phyloP scores from a whole-genome alignment of 1,139 yeast species.

The Suzukiozyma palmioleophila region DNA sequence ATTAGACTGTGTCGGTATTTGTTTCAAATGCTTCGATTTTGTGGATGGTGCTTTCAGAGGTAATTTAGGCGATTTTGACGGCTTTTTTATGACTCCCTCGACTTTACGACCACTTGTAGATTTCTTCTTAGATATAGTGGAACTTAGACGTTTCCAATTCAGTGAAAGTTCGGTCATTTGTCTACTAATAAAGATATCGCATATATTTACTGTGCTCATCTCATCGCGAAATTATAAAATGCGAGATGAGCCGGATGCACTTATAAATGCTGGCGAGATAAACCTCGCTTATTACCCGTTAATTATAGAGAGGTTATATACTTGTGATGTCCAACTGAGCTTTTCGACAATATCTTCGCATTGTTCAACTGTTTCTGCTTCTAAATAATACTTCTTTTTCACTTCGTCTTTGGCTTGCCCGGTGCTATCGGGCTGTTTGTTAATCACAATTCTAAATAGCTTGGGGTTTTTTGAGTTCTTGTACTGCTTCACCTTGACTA shows the following conservation, averaged over 20 bases:
- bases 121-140: conserved; percentile 15
- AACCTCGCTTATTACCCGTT: conserved; percentile 4
- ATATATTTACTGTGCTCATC: background rate
- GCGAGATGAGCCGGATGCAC: conserved; percentile 2
- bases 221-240: background rate
- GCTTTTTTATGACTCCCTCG: background rate
- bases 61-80: background rate
- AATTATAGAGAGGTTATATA: conserved; percentile 27
- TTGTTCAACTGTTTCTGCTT: conserved; percentile 59
- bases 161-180: conserved; percentile 23
- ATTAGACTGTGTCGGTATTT: conserved; percentile 7
- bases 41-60: conserved; percentile 1
- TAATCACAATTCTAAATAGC: conserved; percentile 79
- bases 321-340: conserved; percentile 49
- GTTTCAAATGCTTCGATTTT: conserved; percentile 6
- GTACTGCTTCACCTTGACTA: conserved; percentile 72
- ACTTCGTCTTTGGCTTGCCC: conserved; percentile 25
- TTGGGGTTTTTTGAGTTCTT: conserved; percentile 59
- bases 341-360: conserved; percentile 74
- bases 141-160: conserved; percentile 33
- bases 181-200: background rate
- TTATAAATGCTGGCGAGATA: background rate
- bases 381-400: conserved; percentile 79
- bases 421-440: conserved; percentile 49
- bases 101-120: background rate